These are phyloP conservation scores for Bocquillonia castaneifolia DNA, from an alignment of 441 rosid species.

Conservation along the genomic window DNA sequence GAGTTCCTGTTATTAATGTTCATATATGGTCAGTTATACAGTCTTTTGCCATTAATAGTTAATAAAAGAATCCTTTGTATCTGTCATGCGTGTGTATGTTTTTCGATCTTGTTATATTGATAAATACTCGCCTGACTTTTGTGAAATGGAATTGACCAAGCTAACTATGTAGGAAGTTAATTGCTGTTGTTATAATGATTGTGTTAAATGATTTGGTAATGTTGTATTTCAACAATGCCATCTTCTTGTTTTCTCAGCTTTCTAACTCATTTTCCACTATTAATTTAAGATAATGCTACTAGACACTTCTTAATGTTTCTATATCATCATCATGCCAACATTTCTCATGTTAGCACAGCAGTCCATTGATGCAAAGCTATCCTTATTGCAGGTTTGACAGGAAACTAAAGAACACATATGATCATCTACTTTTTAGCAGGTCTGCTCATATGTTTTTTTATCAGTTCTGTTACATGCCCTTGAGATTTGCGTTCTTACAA, in stretches of 20 bases:
- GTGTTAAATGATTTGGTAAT: not conserved
- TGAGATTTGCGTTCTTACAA: not conserved
- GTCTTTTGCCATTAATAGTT: conserved; percentile 7
- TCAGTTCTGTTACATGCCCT: not conserved
- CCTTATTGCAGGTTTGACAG: conserved; percentile 74
- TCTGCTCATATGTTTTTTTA: conserved; percentile 19
- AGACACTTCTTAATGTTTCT: not conserved
- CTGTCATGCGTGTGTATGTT: not conserved
- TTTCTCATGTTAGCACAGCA: not conserved
- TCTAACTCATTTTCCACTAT: not conserved
- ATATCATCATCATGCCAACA: not conserved
- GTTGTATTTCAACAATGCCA: not conserved
- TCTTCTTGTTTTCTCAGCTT: not conserved
- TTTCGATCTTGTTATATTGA: not conserved
- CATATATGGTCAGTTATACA: conserved; percentile 79
- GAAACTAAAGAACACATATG: conserved; percentile 79
- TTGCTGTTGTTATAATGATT: conserved; percentile 2
- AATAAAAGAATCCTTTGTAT: not conserved
- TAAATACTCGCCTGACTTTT: not conserved
- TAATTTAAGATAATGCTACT: not conserved
- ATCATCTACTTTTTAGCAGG: conserved; percentile 97
- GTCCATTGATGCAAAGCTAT: conserved; percentile 5
- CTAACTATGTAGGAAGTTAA: not conserved
- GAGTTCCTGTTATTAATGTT: conserved; percentile 90
- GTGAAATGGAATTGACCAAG: not conserved